Evolutionary conservation across 257 asterid species (phyloP).

Genomic region (Solanum medicagineum): DNA sequence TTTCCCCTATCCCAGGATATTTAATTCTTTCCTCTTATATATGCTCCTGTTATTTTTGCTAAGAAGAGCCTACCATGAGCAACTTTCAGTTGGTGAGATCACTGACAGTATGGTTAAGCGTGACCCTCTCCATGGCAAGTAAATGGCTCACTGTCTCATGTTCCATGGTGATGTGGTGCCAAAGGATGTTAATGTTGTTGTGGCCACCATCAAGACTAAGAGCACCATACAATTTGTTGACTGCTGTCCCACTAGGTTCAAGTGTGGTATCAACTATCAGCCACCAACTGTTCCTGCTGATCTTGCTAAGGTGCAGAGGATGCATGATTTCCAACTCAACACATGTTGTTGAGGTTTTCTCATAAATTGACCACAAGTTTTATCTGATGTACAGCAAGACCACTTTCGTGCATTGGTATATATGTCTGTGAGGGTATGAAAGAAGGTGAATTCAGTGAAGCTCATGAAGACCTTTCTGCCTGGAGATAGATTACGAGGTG

Average conservation of each 20-base stretch:
- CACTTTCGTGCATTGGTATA: constrained; percentile 5
- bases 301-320: constrained; percentile 1
- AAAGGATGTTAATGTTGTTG: constrained; percentile 5
- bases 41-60: constrained; percentile 4
- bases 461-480: background rate
- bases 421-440: constrained; percentile 8
- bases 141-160: constrained; percentile 8
- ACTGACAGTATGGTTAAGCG: constrained; percentile 3
- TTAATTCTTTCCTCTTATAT: constrained; percentile 1
- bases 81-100: constrained; percentile 3
- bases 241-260: constrained; percentile 5
- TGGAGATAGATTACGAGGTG: too few species aligned
- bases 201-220: constrained; percentile 7
- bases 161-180: constrained; percentile 9
- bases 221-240: constrained; percentile 5
- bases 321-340: constrained; percentile 7
- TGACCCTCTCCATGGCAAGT: constrained; percentile 6
- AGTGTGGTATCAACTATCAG: constrained; percentile 10
- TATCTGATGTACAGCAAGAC: constrained; percentile 5
- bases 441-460: constrained; percentile 8
- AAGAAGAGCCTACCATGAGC: constrained; percentile 5
- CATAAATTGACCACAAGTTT: constrained; percentile 3
- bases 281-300: constrained; percentile 9
- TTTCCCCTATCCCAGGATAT: constrained; percentile 6
- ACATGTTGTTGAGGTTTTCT: constrained; percentile 4